Conservation (phyloP, 352 stramenopile genomes). For the Phytopythium aichiense region DNA sequence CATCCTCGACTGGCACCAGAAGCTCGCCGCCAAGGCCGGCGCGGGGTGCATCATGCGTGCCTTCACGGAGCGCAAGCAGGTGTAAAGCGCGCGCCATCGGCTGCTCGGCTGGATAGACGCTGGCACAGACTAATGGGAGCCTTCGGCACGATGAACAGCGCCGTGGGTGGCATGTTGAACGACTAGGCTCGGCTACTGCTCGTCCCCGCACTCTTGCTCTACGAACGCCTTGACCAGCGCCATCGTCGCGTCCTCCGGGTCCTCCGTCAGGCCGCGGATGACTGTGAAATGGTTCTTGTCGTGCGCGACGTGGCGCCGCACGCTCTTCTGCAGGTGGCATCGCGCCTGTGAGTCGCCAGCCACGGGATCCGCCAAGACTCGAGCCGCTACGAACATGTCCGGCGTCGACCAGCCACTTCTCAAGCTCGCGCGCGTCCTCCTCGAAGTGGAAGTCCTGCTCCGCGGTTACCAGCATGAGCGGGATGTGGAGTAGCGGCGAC, state of each 20-base stretch:
- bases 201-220: constrained; percentile 8
- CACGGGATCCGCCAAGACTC: constrained; percentile 1
- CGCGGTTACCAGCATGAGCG: constrained; percentile 59
- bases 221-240: constrained; percentile 45
- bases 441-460: constrained; percentile 82
- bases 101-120: neutral
- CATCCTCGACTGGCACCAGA: constrained; percentile 89
- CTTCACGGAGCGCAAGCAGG: constrained; percentile 85
- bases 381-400: constrained; percentile 40
- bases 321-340: constrained; percentile 16
- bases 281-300: constrained; percentile 77
- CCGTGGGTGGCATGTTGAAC: neutral
- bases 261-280: constrained; percentile 45
- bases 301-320: constrained; percentile 39
- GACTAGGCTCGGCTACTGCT: neutral
- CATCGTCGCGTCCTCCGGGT: constrained; percentile 35
- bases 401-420: constrained; percentile 45
- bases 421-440: constrained; percentile 61
- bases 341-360: neutral
- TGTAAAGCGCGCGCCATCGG: constrained; percentile 25
- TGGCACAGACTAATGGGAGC: neutral
- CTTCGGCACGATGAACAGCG: neutral
- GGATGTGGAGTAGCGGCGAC: constrained; percentile 47
- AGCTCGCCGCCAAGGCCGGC: constrained; percentile 80
- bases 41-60: constrained; percentile 85